Evolutionary conservation across 495 filamentous ascomycete species (phyloP).

Genomic region (Neurospora sp.): DNA sequence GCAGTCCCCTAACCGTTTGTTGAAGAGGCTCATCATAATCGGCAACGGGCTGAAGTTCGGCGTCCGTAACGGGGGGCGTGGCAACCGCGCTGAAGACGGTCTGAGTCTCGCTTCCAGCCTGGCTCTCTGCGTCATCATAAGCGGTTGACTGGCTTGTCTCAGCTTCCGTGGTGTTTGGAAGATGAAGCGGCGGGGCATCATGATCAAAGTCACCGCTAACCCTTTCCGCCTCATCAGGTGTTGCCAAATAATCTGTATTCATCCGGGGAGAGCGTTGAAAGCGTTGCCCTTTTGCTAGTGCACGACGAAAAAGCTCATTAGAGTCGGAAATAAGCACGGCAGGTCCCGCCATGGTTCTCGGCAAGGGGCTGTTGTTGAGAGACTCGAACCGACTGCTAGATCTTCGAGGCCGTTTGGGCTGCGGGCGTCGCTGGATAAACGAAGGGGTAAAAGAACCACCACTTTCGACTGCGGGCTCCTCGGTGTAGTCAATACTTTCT

Average conservation of each 20-base stretch:
- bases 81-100: constrained; percentile 44
- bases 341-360: constrained; percentile 8
- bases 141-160: constrained; percentile 36
- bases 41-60: constrained; percentile 39
- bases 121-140: constrained; percentile 36
- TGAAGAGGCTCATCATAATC: constrained; percentile 35
- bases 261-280: constrained; percentile 1
- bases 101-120: constrained; percentile 33
- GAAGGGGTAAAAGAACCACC: background rate
- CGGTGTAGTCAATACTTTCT: background rate
- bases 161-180: constrained; percentile 28
- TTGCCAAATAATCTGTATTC: constrained; percentile 30
- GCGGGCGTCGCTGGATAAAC: background rate
- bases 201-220: constrained; percentile 14
- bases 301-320: constrained; percentile 20
- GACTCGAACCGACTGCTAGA: constrained; percentile 22
- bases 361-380: constrained; percentile 20
- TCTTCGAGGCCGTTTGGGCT: constrained; percentile 8
- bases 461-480: background rate
- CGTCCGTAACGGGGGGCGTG: constrained; percentile 46
- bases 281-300: constrained; percentile 18
- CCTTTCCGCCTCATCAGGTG: constrained; percentile 37
- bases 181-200: constrained; percentile 5
- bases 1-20: constrained; percentile 24
- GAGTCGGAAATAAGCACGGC: background rate